Evolutionary conservation across 192 early-diverging fungal genomes (phyloP).

Genomic region (Mortierella hygrophila): DNA sequence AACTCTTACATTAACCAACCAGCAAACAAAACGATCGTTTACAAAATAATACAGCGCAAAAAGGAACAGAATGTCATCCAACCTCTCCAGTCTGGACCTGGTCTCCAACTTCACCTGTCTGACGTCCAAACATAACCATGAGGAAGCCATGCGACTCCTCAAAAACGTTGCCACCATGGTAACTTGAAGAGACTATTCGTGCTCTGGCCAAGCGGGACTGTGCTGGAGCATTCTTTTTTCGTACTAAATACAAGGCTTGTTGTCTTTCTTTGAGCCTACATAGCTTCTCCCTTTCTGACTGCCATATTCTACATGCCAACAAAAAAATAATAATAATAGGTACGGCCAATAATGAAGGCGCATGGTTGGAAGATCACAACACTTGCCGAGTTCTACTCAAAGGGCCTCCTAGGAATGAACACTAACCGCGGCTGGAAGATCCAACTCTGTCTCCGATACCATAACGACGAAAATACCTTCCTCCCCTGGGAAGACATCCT

Average conservation of each 20-base stretch:
- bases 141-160: conserved; percentile 57
- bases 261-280: no score
- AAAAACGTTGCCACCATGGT: conserved; percentile 59
- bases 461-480: conserved; percentile 66
- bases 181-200: background rate
- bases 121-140: conserved; percentile 55
- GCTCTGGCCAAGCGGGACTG: no score
- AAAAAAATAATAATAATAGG: conserved; percentile 37
- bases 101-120: conserved; percentile 31
- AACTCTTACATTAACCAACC: background rate
- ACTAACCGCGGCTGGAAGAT: conserved; percentile 77
- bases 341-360: conserved; percentile 79
- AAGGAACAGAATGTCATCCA: background rate
- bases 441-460: conserved; percentile 71
- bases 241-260: no score
- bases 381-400: conserved; percentile 73
- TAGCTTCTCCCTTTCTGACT: no score
- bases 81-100: conserved; percentile 14
- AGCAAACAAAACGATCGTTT: background rate
- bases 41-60: background rate
- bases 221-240: background rate
- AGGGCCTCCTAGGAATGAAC: conserved; percentile 76
- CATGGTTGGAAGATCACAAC: conserved; percentile 67
- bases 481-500: conserved; percentile 71
- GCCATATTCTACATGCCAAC: no score